Evolutionary conservation across 371 early-diverging fungal genomes (phyloP).

Genomic region (Mortierella sp.): DNA sequence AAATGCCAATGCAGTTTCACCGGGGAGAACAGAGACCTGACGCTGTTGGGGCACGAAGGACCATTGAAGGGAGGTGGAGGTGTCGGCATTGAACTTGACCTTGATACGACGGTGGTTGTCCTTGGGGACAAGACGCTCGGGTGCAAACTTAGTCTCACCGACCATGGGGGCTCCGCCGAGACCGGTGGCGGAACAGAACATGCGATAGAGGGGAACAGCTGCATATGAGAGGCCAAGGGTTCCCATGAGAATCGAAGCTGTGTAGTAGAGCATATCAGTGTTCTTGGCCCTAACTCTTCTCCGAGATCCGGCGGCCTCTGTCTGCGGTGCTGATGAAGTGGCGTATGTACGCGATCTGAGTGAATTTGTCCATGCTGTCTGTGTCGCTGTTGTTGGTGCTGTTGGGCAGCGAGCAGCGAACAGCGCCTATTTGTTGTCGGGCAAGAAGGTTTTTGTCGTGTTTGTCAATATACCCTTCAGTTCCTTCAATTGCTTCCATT

Average conservation of each 20-base stretch:
- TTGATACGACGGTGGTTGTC: slow-evolving; percentile 77
- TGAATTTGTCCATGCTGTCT: slow-evolving; percentile 4
- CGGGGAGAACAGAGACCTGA: slow-evolving; percentile 90
- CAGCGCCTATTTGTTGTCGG: background rate
- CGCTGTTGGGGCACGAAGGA: slow-evolving; percentile 91
- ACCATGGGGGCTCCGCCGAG: slow-evolving; percentile 89
- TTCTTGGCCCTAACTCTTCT: slow-evolving; percentile 41
- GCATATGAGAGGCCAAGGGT: slow-evolving; percentile 95
- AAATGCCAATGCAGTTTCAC: slow-evolving; percentile 97
- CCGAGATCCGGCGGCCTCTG: slow-evolving; percentile 43
- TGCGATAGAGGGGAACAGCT: slow-evolving; percentile 96
- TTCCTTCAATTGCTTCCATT: background rate
- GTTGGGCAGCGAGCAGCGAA: slow-evolving; percentile 11
- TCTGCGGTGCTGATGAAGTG: slow-evolving; percentile 22
- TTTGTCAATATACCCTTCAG: background rate
- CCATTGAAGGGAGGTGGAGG: slow-evolving; percentile 91
- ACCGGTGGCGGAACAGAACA: slow-evolving; percentile 95
- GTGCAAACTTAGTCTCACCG: slow-evolving; percentile 72
- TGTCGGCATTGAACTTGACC: slow-evolving; percentile 89
- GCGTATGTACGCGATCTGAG: slow-evolving; percentile 16
- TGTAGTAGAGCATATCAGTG: slow-evolving; percentile 69
- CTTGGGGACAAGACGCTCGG: slow-evolving; percentile 74
- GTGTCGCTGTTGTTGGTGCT: background rate
- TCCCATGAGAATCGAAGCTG: slow-evolving; percentile 83
- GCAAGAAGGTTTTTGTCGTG: background rate